These are phyloP conservation scores for Batrachochytrium dendrobatidis DNA, from an alignment of 371 early-diverging fungal genomes.

Conservation along the genomic window DNA sequence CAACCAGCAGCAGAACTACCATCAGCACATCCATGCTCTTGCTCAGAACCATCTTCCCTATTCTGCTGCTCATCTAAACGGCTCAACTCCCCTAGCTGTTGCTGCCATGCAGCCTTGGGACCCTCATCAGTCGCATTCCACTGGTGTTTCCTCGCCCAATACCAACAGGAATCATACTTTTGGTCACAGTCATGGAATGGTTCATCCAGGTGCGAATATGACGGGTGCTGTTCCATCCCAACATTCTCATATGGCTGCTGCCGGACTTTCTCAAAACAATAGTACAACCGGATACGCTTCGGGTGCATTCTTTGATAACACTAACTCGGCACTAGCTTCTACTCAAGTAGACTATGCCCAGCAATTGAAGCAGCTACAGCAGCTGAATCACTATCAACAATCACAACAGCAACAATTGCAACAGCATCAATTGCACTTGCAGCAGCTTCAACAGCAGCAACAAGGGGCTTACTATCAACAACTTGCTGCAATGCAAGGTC, in stretches of 20 bases:
- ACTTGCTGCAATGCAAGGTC: not conserved
- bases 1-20: not conserved
- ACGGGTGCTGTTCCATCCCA: too few relatives aligned
- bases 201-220: too few relatives aligned
- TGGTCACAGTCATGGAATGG: too few relatives aligned
- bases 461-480: not conserved
- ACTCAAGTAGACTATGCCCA: not conserved
- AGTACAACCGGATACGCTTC: too few relatives aligned
- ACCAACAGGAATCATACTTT: too few relatives aligned
- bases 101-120: too few relatives aligned
- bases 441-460: constrained; percentile 10
- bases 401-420: constrained; percentile 4
- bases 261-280: too few relatives aligned
- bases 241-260: too few relatives aligned
- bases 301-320: not conserved
- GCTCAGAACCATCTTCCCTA: not conserved
- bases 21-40: not conserved
- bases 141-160: too few relatives aligned
- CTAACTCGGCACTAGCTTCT: not conserved
- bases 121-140: too few relatives aligned
- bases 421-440: constrained; percentile 11
- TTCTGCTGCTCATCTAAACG: not conserved
- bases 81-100: not conserved
- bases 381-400: constrained; percentile 7
- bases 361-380: constrained; percentile 1